These are phyloP conservation scores for Tetraselmis chui DNA, from an alignment of 139 green algal species.

Conservation along the genomic window DNA sequence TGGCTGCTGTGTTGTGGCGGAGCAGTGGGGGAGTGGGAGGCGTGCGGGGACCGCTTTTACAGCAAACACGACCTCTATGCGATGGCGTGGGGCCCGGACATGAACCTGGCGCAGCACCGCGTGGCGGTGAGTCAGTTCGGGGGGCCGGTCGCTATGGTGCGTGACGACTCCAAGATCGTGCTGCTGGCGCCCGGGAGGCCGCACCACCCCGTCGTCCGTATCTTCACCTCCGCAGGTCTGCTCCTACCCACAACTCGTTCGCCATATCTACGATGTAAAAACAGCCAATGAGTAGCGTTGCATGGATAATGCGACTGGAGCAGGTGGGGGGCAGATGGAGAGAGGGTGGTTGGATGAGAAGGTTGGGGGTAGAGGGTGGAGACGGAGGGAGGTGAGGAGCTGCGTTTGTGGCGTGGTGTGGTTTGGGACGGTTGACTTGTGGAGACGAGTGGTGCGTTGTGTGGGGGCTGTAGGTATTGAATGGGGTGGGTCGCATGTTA, in stretches of 20 bases:
- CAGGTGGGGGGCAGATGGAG: background rate
- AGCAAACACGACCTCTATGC: constrained; percentile 48
- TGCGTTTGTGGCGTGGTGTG: background rate
- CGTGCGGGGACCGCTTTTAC: constrained; percentile 56
- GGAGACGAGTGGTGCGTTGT: no score
- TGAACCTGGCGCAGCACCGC: constrained; percentile 29
- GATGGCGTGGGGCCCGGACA: constrained; percentile 51
- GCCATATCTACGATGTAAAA: no score
- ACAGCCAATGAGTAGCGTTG: background rate
- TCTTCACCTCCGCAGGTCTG: constrained; percentile 59
- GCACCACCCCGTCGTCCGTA: constrained; percentile 44
- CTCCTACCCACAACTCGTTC: no score
- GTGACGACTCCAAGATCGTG: constrained; percentile 75
- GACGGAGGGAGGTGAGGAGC: no score
- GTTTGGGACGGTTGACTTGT: no score
- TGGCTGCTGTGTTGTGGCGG: no score
- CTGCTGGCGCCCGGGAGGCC: constrained; percentile 30
- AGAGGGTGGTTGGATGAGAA: background rate
- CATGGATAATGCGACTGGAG: background rate
- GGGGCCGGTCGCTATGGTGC: constrained; percentile 70
- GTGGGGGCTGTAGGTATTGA: no score
- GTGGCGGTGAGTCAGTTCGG: constrained; percentile 49
- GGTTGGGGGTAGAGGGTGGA: background rate
- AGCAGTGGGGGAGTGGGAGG: constrained; percentile 61
- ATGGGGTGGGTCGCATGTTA: no score